These are phyloP conservation scores for Aegilops speltoides DNA, from an alignment of 176 grass and related monocot genomes.

Conservation along the genomic window DNA sequence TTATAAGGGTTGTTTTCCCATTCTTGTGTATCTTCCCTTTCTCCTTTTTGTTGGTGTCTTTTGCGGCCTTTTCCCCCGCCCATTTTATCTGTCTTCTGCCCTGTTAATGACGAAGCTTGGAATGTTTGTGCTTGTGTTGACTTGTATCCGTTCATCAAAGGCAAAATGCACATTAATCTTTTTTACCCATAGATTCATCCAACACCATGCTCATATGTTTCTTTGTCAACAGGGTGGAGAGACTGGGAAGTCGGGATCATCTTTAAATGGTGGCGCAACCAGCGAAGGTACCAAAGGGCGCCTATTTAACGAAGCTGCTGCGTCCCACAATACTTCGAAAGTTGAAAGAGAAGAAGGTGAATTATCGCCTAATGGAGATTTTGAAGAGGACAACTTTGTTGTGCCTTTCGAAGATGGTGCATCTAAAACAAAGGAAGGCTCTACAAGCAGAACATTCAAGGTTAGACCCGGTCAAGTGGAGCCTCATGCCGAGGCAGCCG, in stretches of 20 bases:
- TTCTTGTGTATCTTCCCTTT: not conserved
- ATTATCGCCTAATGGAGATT: conserved; percentile 92
- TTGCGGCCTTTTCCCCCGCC: not conserved
- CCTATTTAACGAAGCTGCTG: conserved; percentile 47
- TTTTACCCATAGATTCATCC: not conserved
- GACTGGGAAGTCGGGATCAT: conserved; percentile 25
- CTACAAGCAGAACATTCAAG: conserved; percentile 50
- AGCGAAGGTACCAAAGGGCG: conserved; percentile 52
- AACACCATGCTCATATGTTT: conserved; percentile 8
- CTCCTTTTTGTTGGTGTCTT: not conserved
- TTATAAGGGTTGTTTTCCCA: not conserved
- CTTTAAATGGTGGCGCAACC: conserved; percentile 47
- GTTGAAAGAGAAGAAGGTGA: conserved; percentile 99
- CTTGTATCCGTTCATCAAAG: not conserved
- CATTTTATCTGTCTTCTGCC: not conserved
- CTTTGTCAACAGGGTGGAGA: conserved; percentile 36
- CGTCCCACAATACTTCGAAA: conserved; percentile 49
- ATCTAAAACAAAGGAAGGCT: conserved; percentile 60
- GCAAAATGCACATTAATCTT: not conserved
- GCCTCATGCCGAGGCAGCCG: conserved; percentile 52
- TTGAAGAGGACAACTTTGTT: conserved; percentile 94
- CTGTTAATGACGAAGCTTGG: not conserved
- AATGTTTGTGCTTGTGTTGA: conserved; percentile 17
- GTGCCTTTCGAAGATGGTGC: conserved; percentile 61
- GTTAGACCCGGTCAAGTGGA: conserved; percentile 50